Conservation (phyloP, 129 eudicot species). For the Flaveria robusta region DNA sequence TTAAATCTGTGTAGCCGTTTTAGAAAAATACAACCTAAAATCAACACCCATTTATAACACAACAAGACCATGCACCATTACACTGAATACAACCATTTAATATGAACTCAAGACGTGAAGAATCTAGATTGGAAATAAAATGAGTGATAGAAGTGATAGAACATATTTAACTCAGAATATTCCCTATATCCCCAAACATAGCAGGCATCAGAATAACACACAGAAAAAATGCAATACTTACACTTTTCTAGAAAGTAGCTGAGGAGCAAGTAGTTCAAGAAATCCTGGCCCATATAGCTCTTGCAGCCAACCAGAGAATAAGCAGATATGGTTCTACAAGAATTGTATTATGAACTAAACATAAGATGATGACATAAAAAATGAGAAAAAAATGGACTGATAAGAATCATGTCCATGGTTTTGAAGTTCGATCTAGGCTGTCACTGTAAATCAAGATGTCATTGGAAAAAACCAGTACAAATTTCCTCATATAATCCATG, state of each 20-base stretch:
- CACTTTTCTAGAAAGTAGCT: constrained; percentile 82
- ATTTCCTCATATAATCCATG: too few relatives aligned
- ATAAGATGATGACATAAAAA: neutral
- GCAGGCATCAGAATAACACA: neutral
- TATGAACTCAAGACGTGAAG: neutral
- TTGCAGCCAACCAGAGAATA: constrained; percentile 93
- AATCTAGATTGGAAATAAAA: neutral
- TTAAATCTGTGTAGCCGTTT: neutral
- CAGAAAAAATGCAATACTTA: constrained; percentile 42
- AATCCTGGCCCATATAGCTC: constrained; percentile 90
- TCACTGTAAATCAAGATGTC: too few relatives aligned
- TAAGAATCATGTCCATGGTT: neutral
- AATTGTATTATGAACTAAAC: constrained; percentile 8
- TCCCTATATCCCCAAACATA: neutral
- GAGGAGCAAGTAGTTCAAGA: constrained; percentile 86
- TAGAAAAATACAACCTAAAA: neutral
- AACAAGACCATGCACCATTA: neutral
- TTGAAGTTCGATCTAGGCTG: too few relatives aligned
- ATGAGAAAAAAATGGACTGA: neutral
- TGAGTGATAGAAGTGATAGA: too few relatives aligned
- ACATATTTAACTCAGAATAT: neutral
- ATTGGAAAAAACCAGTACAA: too few relatives aligned
- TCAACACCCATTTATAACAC: neutral
- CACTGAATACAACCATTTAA: constrained; percentile 1
- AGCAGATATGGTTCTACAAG: constrained; percentile 71